phyloP scores from a whole-genome alignment of 2,329 filamentous ascomycete genomes.

The Aspergillus udagawae region DNA sequence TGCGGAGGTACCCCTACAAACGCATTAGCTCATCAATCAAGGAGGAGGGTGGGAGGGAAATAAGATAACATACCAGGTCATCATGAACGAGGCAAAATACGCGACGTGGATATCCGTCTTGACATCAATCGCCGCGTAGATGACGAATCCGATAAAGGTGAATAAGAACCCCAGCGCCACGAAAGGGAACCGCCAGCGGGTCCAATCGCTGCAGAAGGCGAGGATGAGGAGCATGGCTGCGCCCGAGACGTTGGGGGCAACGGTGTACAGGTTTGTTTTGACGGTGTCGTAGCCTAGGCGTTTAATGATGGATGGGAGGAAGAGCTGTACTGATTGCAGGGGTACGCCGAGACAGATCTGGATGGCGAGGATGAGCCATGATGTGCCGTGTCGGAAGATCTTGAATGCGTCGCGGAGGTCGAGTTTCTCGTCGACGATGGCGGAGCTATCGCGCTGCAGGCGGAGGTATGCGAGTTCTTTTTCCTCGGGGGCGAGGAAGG shows the following conservation, averaged over 20 bases:
- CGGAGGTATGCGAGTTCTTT: conserved; percentile 66
- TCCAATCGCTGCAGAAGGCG: conserved; percentile 65
- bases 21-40: no score
- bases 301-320: conserved; percentile 56
- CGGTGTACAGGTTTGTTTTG: conserved; percentile 75
- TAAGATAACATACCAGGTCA: conserved; percentile 53
- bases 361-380: conserved; percentile 54
- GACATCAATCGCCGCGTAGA: conserved; percentile 69
- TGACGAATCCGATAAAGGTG: conserved; percentile 73
- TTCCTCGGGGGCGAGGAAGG: conserved; percentile 63
- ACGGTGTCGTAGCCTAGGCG: conserved; percentile 52
- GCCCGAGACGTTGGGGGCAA: conserved; percentile 72
- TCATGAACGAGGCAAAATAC: conserved; percentile 76
- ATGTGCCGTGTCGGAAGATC: conserved; percentile 53
- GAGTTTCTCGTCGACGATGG: conserved; percentile 56
- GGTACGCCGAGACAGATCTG: conserved; percentile 59
- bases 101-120: conserved; percentile 57
- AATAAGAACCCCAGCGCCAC: conserved; percentile 69
- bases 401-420: conserved; percentile 48
- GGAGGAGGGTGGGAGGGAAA: no score
- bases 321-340: conserved; percentile 54
- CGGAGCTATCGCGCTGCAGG: conserved; percentile 70
- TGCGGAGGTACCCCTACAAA: conserved; percentile 60
- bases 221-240: conserved; percentile 68
- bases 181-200: conserved; percentile 66